Percentiles rank a stretch among this genome's conserved stretches.
Evolutionary conservation across 2,329 filamentous ascomycete species (phyloP).

Genomic region (Neopestalotiopsis clavispora): DNA sequence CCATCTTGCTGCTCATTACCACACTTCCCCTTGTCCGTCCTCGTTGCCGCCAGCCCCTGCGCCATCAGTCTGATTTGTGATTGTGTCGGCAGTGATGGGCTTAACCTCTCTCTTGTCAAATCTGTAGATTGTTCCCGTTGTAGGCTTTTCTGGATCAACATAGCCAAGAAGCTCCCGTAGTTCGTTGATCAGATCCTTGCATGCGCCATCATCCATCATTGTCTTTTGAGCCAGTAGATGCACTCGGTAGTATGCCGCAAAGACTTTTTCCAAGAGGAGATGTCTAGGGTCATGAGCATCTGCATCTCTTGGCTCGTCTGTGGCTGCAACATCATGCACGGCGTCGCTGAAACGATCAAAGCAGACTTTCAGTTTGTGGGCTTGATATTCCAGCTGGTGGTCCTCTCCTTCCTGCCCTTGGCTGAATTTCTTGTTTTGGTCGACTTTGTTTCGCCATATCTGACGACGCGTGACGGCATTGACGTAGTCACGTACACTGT

Average conservation of each 20-base stretch:
- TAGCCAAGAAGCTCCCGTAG: conserved; percentile 30
- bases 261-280: conserved; percentile 30
- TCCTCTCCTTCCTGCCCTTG: conserved; percentile 24
- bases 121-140: not conserved
- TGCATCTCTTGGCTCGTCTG: conserved; percentile 15
- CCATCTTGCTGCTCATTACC: not conserved
- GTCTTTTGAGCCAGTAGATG: conserved; percentile 27
- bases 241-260: conserved; percentile 23
- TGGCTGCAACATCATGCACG: conserved; percentile 20
- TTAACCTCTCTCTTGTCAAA: not conserved
- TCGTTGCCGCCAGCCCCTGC: not conserved
- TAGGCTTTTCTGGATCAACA: conserved; percentile 25
- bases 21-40: not conserved
- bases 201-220: conserved; percentile 26
- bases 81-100: not conserved
- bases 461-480: conserved; percentile 26
- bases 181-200: conserved; percentile 30
- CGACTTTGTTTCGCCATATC: conserved; percentile 34
- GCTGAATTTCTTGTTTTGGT: conserved; percentile 23
- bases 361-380: conserved; percentile 30
- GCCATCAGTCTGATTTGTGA: not conserved
- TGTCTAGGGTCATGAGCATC: conserved; percentile 26
- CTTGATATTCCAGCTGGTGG: conserved; percentile 28
- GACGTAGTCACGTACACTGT: conserved; percentile 29
- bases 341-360: conserved; percentile 29